Percentiles rank a stretch among this genome's conserved stretches.
Evolutionary conservation across 257 asterid species (phyloP).

Genomic region (Solanum peruvianum): DNA sequence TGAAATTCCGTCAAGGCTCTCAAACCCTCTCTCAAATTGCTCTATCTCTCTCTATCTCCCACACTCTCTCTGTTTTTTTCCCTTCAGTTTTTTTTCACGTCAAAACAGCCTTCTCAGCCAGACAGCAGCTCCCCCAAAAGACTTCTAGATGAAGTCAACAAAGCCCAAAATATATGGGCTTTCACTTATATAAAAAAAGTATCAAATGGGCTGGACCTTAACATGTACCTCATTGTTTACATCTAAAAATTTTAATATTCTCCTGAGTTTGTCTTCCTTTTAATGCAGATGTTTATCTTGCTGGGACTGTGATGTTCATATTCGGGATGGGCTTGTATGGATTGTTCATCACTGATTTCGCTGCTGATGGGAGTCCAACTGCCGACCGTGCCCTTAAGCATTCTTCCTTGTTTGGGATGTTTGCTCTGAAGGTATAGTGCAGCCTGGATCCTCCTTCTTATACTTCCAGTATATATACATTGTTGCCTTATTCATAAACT

Average conservation of each 20-base stretch:
- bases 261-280: not conserved
- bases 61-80: too few species aligned
- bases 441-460: not conserved
- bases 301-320: constrained; percentile 93
- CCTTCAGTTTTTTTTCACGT: too few species aligned
- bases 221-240: not conserved
- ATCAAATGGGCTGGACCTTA: too few species aligned
- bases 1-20: too few species aligned
- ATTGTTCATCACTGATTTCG: constrained; percentile 61
- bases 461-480: not conserved
- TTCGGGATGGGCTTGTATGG: constrained; percentile 97
- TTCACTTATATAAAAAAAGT: too few species aligned
- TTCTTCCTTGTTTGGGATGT: constrained; percentile 88
- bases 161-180: too few species aligned
- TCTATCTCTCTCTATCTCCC: too few species aligned
- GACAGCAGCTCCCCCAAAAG: too few species aligned
- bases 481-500: not conserved
- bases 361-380: constrained; percentile 30
- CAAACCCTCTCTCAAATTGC: too few species aligned
- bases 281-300: constrained; percentile 67
- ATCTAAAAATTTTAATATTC: not conserved
- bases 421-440: constrained; percentile 51
- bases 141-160: too few species aligned
- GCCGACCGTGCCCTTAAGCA: constrained; percentile 72
- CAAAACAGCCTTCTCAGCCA: too few species aligned